Base-by-base conservation (phyloP, 176 grass and related monocot genomes). In the Oryza officinalis region DNA sequence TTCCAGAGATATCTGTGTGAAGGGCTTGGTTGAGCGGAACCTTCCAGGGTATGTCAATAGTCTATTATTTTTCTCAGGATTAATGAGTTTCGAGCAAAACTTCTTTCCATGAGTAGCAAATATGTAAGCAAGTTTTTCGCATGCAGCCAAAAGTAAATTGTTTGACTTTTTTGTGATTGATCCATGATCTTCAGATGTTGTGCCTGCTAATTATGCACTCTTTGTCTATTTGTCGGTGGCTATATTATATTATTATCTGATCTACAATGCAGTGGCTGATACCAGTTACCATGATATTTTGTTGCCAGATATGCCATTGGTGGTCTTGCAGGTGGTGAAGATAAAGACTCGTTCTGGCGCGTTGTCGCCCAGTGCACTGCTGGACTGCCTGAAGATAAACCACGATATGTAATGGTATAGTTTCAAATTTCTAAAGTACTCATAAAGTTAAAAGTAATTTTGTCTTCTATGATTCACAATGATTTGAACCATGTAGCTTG, bases 291-390 rank as follows among this genome's bases (percentile, higher is more conserved):
- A 8, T 38, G 49, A 81, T 43, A 2, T 77, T 66, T 80, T 81
- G 28, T 78, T 76, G 71, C 52, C 92, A 98, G 96, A 83, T 98
- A 98, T 90, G 96, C 96, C 65, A 95, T 94, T 87, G 96, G 96
- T 87, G 93, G 93, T 81, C 96, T 98, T 94, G 72, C 91, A 70
- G 96, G 93, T 66, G 96, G 96, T 78, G 96, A 98, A 92, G 96
- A 98, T 83, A 98, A 98, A 88, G 93, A 98, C 57, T 94, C 89
- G 6, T 98, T 98, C 70, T 95, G 93, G 96, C 89, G 91, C 27
- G 89, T 98, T 78, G 93, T 98, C 76, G 96, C 93, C 49, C 96
- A 98, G 69, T 98, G 96, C 77, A 94, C 96, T 14, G 91, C 91
- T 94, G 89, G 91, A 78, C 80, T 95, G 74, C 96, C 96, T 54